Evolutionary conservation across 2,329 filamentous ascomycete genomes (phyloP).

Genomic region (Phyllosticta citriasiana): DNA sequence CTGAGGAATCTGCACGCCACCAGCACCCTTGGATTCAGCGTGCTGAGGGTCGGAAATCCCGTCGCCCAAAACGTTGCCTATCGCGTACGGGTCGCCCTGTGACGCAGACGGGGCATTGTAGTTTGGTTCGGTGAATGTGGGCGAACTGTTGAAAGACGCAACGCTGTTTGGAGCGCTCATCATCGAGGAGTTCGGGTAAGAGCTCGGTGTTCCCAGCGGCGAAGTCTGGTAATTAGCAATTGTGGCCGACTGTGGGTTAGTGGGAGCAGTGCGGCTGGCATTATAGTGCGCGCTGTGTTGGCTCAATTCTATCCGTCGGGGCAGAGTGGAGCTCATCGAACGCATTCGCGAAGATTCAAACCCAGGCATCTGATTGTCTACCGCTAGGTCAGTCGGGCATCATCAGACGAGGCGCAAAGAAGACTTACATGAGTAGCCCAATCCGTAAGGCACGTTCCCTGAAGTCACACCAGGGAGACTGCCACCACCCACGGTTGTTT

Average conservation of each 20-base stretch:
- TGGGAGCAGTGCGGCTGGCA: conserved; percentile 13
- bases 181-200: conserved; percentile 20
- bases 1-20: conserved; percentile 12
- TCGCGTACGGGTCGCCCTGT: conserved; percentile 25
- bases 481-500: not conserved
- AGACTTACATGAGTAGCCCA: conserved; percentile 28
- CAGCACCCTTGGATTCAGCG: conserved; percentile 14
- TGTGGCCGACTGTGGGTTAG: conserved; percentile 31
- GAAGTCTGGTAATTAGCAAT: conserved; percentile 31
- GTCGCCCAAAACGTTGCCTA: conserved; percentile 27
- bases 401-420: not conserved
- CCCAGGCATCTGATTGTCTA: conserved; percentile 29
- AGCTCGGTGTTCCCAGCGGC: conserved; percentile 27
- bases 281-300: conserved; percentile 23
- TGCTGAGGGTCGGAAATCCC: conserved; percentile 25
- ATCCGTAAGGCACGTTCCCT: conserved; percentile 25
- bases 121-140: conserved; percentile 21
- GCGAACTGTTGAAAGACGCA: conserved; percentile 27
- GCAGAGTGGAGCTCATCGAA: conserved; percentile 29
- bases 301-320: conserved; percentile 31
- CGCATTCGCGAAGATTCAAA: conserved; percentile 31
- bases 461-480: conserved; percentile 17
- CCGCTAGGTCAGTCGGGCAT: not conserved
- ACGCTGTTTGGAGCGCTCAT: conserved; percentile 30
- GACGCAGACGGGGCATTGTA: conserved; percentile 12